These are phyloP conservation scores for Schizonepeta tenuifolia DNA, from an alignment of 257 asterid genomes.

Conservation along the genomic window DNA sequence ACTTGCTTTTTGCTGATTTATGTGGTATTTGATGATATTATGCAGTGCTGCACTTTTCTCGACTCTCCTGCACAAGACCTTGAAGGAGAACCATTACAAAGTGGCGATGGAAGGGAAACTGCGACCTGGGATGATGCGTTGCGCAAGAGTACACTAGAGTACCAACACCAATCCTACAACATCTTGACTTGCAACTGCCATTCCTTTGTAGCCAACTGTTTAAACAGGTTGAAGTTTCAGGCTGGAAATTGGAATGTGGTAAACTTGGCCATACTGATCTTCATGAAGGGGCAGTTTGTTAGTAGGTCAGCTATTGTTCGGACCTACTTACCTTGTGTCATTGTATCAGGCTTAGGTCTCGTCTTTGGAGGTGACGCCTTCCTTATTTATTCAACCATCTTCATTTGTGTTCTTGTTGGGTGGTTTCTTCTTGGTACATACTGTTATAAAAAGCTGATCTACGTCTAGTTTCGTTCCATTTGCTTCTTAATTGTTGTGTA, in stretches of 20 bases:
- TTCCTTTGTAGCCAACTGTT: slow-evolving; percentile 86
- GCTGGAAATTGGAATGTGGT: slow-evolving; percentile 91
- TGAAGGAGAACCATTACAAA: slow-evolving; percentile 38
- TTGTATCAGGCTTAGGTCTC: slow-evolving; percentile 62
- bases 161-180: slow-evolving; percentile 87
- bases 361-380: slow-evolving; percentile 67
- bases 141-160: slow-evolving; percentile 79
- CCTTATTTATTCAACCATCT: slow-evolving; percentile 55
- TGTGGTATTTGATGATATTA: slow-evolving; percentile 18
- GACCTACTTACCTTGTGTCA: slow-evolving; percentile 65
- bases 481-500: slow-evolving; percentile 21
- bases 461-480: slow-evolving; percentile 46
- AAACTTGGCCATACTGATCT: slow-evolving; percentile 69
- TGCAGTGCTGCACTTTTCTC: slow-evolving; percentile 63
- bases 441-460: slow-evolving; percentile 66
- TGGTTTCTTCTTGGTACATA: slow-evolving; percentile 88
- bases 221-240: slow-evolving; percentile 78
- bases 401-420: slow-evolving; percentile 63
- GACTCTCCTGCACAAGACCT: slow-evolving; percentile 39
- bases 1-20: background rate
- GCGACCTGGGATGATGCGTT: slow-evolving; percentile 76
- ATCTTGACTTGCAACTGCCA: slow-evolving; percentile 95
- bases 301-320: slow-evolving; percentile 56
- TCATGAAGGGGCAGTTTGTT: slow-evolving; percentile 72
- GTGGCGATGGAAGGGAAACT: slow-evolving; percentile 43